Evolutionary conservation across 208 protist genomes (phyloP), one percentile per base, ranked within the genome.

Genomic region (Trypanosoma brucei): DNA sequence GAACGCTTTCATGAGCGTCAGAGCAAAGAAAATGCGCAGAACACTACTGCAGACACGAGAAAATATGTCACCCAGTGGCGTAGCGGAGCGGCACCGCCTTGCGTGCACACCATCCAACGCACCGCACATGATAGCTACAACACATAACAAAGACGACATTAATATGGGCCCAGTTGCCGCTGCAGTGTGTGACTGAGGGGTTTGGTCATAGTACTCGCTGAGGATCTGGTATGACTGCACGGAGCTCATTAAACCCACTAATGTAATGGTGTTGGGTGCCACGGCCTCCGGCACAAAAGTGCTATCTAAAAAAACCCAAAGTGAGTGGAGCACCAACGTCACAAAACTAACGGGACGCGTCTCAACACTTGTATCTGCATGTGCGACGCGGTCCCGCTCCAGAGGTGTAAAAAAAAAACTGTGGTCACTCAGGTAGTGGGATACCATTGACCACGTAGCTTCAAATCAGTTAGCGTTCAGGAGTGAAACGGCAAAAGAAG

Each of bases 231-330:
- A 93, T 14, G 86, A 86, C 61, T 96, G 91, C 62, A 97, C 73
- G 14, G 75, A 80, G 64, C 79, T 83, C 14, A 97, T 65, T 3
- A 93, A 59, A 2, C 90, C 92, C 3, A 71, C 78, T 33, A 95
- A 55, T 22, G 92, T 94, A 72, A 97, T 91, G 22, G 91, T 79
- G 60, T 97, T 97, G 5, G 92, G 92, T 2, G 92, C 92, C 13
- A 97, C 87, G n/a, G 74, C 76, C n/a, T 91, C 86, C 7, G 83
- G 80, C 34, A 96, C 65, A 13, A 88, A 45, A 39, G 75, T 59
- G 4, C 37, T 42, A 65, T 75, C 87, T 51, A 97, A 73, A 30
- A 70, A 59, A 6, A 60, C 34, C 88, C 87, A 94, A 7, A 94
- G 49, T 3, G 83, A 83, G 46, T 68, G 55, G 31, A 89, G 83